Evolutionary conservation across 1,284 basidiomycete genomes (phyloP).

Genomic region (Polyporus tsugae): DNA sequence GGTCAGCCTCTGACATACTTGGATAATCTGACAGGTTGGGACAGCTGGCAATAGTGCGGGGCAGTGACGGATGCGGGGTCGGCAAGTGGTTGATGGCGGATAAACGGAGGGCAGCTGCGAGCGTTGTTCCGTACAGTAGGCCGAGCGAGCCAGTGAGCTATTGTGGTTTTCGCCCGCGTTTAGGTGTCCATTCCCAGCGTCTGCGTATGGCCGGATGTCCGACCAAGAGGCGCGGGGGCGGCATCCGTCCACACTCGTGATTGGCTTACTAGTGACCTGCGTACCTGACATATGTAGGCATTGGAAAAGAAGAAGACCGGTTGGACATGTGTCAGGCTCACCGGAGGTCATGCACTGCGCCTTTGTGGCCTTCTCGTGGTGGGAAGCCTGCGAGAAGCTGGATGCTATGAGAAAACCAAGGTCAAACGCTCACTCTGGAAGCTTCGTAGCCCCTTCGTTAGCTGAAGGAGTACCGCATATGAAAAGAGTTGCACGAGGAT

Average conservation of each 20-base stretch:
- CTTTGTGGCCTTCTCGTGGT: not conserved
- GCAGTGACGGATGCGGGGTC: slow-evolving; percentile 21
- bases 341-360: slow-evolving; percentile 9
- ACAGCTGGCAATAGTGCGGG: slow-evolving; percentile 17
- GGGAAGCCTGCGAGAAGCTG: slow-evolving; percentile 3
- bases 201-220: slow-evolving; percentile 19
- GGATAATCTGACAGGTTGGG: slow-evolving; percentile 12
- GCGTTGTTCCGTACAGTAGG: slow-evolving; percentile 11
- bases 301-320: not conserved
- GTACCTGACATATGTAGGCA: slow-evolving; percentile 10
- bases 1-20: slow-evolving; percentile 7
- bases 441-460: slow-evolving; percentile 1
- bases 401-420: not conserved
- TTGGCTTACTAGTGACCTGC: slow-evolving; percentile 2
- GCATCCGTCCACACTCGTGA: slow-evolving; percentile 24
- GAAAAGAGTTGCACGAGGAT: not conserved
- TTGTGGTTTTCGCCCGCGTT: slow-evolving; percentile 16
- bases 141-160: slow-evolving; percentile 15
- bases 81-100: not conserved
- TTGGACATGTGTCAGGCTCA: slow-evolving; percentile 9
- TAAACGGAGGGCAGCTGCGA: slow-evolving; percentile 2
- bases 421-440: slow-evolving; percentile 1
- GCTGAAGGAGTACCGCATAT: not conserved
- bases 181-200: slow-evolving; percentile 22
- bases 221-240: slow-evolving; percentile 14